These are phyloP conservation scores for Phialemonium atrogriseum DNA, from an alignment of 2,329 filamentous ascomycete genomes.

Conservation along the genomic window DNA sequence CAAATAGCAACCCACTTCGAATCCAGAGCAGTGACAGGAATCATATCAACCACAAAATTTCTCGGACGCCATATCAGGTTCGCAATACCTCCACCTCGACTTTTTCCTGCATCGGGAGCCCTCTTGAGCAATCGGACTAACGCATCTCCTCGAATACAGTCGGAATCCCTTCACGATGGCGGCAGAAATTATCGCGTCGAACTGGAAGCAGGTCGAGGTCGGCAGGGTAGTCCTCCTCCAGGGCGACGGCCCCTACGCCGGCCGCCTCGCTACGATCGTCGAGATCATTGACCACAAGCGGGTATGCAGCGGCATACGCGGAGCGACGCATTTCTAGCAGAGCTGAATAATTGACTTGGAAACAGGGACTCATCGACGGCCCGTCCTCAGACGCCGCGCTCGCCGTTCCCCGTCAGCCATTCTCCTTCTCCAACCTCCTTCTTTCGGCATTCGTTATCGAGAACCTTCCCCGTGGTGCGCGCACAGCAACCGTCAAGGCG, in stretches of 20 bases:
- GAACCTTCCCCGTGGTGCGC: constrained; percentile 77
- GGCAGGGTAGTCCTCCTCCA: constrained; percentile 94
- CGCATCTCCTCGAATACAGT: neutral
- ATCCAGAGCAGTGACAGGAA: too few relatives aligned
- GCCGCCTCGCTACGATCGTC: constrained; percentile 88
- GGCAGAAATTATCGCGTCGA: constrained; percentile 2
- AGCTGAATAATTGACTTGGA: constrained; percentile 17
- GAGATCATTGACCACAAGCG: constrained; percentile 99
- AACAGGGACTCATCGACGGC: constrained; percentile 90
- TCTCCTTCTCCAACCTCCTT: constrained; percentile 73
- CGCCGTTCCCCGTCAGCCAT: constrained; percentile 77
- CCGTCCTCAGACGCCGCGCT: constrained; percentile 74
- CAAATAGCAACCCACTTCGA: too few relatives aligned
- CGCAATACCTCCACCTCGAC: too few relatives aligned
- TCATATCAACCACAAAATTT: too few relatives aligned
- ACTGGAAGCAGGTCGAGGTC: constrained; percentile 70
- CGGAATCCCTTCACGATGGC: constrained; percentile 4
- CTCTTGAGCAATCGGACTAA: too few relatives aligned
- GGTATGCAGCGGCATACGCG: constrained; percentile 55
- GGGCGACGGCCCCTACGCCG: constrained; percentile 67
- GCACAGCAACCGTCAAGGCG: constrained; percentile 75
- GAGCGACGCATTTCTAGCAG: neutral
- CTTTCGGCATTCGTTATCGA: constrained; percentile 85
- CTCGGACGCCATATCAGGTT: too few relatives aligned
- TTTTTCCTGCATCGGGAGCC: too few relatives aligned